Evolutionary conservation across 768 basidiomycete species (phyloP).

Genomic region (Cystofilobasidium ferigula): DNA sequence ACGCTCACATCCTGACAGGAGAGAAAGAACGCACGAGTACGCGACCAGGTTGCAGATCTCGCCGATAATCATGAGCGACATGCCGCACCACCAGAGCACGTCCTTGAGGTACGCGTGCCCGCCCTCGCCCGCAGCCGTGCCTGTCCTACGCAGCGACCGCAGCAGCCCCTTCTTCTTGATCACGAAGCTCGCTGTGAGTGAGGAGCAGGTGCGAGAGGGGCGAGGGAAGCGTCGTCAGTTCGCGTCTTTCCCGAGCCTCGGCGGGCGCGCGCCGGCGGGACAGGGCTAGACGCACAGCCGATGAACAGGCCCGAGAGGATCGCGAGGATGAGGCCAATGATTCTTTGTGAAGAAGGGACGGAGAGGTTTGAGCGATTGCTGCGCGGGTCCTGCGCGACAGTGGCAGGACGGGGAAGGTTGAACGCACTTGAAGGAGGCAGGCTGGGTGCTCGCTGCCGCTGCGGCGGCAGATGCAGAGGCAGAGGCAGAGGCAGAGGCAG

Average conservation of each 20-base stretch:
- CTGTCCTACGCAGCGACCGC: constrained; percentile 40
- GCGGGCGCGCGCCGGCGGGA: too few species aligned
- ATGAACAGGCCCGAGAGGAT: constrained; percentile 69
- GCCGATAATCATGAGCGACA: constrained; percentile 45
- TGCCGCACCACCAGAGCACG: constrained; percentile 42
- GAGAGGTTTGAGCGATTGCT: background rate
- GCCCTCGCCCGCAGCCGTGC: constrained; percentile 53
- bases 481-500: constrained; percentile 27
- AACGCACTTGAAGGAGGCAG: constrained; percentile 36
- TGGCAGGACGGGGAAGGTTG: background rate
- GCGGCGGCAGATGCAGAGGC: constrained; percentile 19
- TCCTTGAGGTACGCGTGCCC: constrained; percentile 89
- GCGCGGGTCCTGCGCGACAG: background rate
- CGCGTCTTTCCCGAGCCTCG: background rate
- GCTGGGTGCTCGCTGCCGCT: constrained; percentile 23
- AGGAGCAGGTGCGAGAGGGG: background rate
- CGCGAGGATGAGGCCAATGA: constrained; percentile 41
- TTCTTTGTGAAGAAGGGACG: constrained; percentile 9
- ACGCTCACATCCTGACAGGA: constrained; percentile 75
- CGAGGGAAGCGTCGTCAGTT: background rate
- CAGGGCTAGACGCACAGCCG: constrained; percentile 40
- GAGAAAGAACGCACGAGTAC: constrained; percentile 26
- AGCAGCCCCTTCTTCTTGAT: constrained; percentile 95
- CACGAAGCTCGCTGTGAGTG: constrained; percentile 53
- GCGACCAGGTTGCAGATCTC: constrained; percentile 37